These are phyloP conservation scores for Pseudohyphozyma bogoriensis DNA, from an alignment of 768 basidiomycete species.

Conservation along the genomic window DNA sequence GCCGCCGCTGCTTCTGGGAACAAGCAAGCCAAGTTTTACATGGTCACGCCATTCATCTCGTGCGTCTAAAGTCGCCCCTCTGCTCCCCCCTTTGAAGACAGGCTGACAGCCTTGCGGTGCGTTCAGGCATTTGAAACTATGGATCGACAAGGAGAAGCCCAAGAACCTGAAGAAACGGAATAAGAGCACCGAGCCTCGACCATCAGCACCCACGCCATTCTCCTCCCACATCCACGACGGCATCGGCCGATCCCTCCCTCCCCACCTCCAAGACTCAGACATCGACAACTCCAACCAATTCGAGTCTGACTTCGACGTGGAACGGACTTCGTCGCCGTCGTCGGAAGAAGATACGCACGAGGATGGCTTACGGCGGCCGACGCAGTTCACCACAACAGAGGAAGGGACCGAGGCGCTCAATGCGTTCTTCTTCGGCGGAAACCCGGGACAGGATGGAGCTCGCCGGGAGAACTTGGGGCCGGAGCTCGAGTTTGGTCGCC, in stretches of 20 bases:
- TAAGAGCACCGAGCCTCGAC: background rate
- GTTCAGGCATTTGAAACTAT: conserved; percentile 29
- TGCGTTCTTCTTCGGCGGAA: conserved; percentile 30
- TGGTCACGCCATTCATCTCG: conserved; percentile 84
- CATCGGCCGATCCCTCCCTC: background rate
- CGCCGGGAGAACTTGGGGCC: background rate
- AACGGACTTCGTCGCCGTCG: conserved; percentile 1
- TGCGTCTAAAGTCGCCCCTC: conserved; percentile 24
- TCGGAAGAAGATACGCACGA: conserved; percentile 15
- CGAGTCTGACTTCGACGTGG: background rate
- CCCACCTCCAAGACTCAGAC: background rate
- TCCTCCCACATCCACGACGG: background rate
- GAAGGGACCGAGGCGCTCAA: conserved; percentile 25
- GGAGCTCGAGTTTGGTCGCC: too few relatives aligned
- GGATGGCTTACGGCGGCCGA: background rate
- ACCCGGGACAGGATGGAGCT: background rate
- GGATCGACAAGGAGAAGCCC: conserved; percentile 30
- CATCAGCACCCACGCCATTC: background rate
- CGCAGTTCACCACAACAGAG: conserved; percentile 14
- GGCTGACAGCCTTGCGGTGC: background rate
- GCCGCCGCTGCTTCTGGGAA: background rate
- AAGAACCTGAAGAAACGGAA: conserved; percentile 11
- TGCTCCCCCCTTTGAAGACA: background rate
- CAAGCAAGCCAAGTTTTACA: conserved; percentile 68
- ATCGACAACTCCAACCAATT: background rate